phyloP scores from a whole-genome alignment of 495 filamentous ascomycete species.

The Penicillium ochrochloron region DNA sequence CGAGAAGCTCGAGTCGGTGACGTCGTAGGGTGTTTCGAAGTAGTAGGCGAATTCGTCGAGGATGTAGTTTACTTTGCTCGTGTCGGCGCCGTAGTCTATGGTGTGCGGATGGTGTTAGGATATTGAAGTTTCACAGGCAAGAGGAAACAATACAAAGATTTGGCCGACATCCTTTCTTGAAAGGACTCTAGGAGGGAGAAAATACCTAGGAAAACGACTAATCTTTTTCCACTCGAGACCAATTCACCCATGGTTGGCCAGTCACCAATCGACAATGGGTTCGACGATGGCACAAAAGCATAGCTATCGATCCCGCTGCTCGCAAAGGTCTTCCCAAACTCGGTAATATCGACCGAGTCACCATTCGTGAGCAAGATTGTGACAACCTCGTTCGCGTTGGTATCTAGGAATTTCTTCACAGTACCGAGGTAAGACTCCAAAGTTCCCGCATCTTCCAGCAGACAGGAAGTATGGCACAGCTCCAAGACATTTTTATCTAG shows the following conservation, averaged over 20 bases:
- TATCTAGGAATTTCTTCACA: constrained; percentile 68
- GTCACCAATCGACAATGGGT: constrained; percentile 35
- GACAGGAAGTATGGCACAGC: constrained; percentile 70
- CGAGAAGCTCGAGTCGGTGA: constrained; percentile 52
- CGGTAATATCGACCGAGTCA: constrained; percentile 52
- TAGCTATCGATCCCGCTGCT: constrained; percentile 60
- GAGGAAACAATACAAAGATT: background rate
- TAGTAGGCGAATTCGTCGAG: constrained; percentile 70
- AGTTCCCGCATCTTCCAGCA: constrained; percentile 66
- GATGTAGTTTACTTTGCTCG: constrained; percentile 60
- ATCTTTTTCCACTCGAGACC: constrained; percentile 61
- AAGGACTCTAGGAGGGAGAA: background rate
- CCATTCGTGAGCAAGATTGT: constrained; percentile 73
- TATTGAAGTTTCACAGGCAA: background rate
- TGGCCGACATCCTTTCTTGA: background rate
- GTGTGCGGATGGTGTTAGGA: background rate
- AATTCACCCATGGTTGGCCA: constrained; percentile 71
- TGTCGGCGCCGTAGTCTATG: constrained; percentile 54
- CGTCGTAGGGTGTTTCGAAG: constrained; percentile 73
- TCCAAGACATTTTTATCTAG: constrained; percentile 51
- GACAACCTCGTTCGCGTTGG: constrained; percentile 68
- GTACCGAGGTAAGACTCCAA: constrained; percentile 59
- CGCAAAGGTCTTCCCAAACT: constrained; percentile 59
- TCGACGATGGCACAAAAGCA: constrained; percentile 55
- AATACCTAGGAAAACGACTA: constrained; percentile 65